Base-by-base conservation (phyloP, 495 filamentous ascomycete species). In the Trichoderma asperelloides region DNA sequence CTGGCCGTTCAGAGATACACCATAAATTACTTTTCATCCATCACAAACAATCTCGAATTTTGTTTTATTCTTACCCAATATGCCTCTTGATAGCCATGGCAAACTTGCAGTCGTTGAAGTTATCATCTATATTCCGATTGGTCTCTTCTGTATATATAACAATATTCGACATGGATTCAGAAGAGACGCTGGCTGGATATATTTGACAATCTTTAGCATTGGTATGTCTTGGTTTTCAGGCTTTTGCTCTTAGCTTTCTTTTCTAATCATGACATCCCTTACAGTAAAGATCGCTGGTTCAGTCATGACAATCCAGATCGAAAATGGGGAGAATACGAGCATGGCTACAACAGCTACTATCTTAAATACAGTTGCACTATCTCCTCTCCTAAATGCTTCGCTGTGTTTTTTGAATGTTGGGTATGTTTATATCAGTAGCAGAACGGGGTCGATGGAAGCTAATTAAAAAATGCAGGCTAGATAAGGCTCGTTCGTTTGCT, bases 161-260 rank as follows among this genome's bases (percentile, higher is more conserved):
- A 55, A 55, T n/a, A 55, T 55, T 9, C 49, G 49, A 25, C 49
- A 55, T 25, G 49, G 49, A n/a, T 55, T 55, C 21, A 21, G n/a
- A 55, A 55, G 49, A 55, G 49, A 55, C 49, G 49, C n/a, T 25
- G 49, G 49, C 1, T 55, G 49, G 49, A 55, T 55, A n/a, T 55
- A 55, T 25, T n/a, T 55, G 1, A 55, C 49, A 11, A 55, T 55
- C 2, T 55, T 55, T 11, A 55, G 18, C 21, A 55, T 55, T 7
- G 25, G 49, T 55, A 55, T 1, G 49, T 55, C n/a, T 9, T 55
- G n/a, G 0, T 1, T 55, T 45, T 7, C 18, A 45, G 5, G 11
- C 4, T 45, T 12, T 18, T 45, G 5, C 2, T 45, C 12, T 45
- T 2, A 18, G 5, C 12, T 0, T 18, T 45, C 1, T 12, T 18